Evolutionary conservation across 768 basidiomycete genomes (phyloP).

Genomic region (Boletus subcaerulescens): DNA sequence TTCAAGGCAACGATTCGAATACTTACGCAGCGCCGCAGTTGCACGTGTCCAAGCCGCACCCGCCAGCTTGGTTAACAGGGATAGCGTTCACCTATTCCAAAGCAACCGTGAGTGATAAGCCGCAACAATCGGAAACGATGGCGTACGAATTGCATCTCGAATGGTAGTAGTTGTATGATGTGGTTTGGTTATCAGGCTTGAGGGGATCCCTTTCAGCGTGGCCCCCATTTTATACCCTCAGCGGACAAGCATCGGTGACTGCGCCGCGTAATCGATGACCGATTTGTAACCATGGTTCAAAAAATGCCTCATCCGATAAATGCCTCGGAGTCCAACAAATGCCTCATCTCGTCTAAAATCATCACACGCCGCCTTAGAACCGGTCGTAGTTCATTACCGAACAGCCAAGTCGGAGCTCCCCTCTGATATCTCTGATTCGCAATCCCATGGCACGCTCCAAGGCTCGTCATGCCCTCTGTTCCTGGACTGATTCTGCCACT

Average conservation of each 20-base stretch:
- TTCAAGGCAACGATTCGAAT: neutral
- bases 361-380: too few relatives aligned
- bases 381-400: too few relatives aligned
- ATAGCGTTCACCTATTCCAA: conserved; percentile 5
- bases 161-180: neutral
- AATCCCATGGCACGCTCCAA: too few relatives aligned
- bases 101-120: neutral
- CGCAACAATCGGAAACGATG: neutral
- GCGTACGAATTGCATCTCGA: conserved; percentile 18
- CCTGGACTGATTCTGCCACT: too few relatives aligned
- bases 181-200: neutral
- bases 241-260: too few relatives aligned
- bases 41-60: conserved; percentile 6
- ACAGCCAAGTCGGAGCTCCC: too few relatives aligned
- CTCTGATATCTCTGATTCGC: too few relatives aligned
- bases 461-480: too few relatives aligned
- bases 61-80: conserved; percentile 15
- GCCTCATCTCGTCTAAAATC: too few relatives aligned
- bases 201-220: neutral
- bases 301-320: neutral
- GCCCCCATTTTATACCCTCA: conserved; percentile 9
- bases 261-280: too few relatives aligned
- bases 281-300: too few relatives aligned
- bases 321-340: neutral
- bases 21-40: conserved; percentile 11